Conservation (phyloP, 352 stramenopile species). For the Peronospora farinosa region DNA sequence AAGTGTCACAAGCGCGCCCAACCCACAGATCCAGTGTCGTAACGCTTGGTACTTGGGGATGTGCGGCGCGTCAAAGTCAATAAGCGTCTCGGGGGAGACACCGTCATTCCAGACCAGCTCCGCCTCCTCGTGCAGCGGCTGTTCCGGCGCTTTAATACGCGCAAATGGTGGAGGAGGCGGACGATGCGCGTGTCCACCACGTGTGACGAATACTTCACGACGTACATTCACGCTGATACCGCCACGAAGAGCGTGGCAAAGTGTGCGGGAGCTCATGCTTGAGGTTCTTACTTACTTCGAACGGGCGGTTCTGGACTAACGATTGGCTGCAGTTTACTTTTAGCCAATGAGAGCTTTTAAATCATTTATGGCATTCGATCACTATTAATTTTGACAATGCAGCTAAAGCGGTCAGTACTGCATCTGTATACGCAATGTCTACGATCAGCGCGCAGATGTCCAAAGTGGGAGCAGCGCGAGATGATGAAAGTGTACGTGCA, state of each 20-base stretch:
- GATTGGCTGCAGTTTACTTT: slow-evolving; percentile 27
- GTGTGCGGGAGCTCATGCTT: slow-evolving; percentile 56
- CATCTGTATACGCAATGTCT: slow-evolving; percentile 67
- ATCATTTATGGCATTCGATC: background rate
- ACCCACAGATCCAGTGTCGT: slow-evolving; percentile 49
- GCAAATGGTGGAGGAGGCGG: slow-evolving; percentile 75
- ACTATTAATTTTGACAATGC: slow-evolving; percentile 9
- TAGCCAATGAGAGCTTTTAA: slow-evolving; percentile 13
- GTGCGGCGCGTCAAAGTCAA: slow-evolving; percentile 86
- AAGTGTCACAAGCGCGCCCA: slow-evolving; percentile 57
- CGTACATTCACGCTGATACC: slow-evolving; percentile 50
- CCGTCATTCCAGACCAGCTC: slow-evolving; percentile 87
- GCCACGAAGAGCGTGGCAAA: slow-evolving; percentile 54
- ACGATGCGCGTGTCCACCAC: slow-evolving; percentile 48
- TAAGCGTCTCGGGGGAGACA: slow-evolving; percentile 79
- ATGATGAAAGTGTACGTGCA: slow-evolving; percentile 78
- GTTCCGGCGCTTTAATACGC: slow-evolving; percentile 50
- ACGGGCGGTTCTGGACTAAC: slow-evolving; percentile 21
- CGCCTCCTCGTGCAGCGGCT: slow-evolving; percentile 68
- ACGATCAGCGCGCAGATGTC: slow-evolving; percentile 63
- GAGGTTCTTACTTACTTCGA: slow-evolving; percentile 1
- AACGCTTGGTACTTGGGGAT: slow-evolving; percentile 73
- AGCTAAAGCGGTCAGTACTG: slow-evolving; percentile 40
- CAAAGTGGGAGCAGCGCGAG: slow-evolving; percentile 73
- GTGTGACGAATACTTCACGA: slow-evolving; percentile 46